Evolutionary conservation across 345 rosid genomes (phyloP).

Genomic region (Populus nigra): DNA sequence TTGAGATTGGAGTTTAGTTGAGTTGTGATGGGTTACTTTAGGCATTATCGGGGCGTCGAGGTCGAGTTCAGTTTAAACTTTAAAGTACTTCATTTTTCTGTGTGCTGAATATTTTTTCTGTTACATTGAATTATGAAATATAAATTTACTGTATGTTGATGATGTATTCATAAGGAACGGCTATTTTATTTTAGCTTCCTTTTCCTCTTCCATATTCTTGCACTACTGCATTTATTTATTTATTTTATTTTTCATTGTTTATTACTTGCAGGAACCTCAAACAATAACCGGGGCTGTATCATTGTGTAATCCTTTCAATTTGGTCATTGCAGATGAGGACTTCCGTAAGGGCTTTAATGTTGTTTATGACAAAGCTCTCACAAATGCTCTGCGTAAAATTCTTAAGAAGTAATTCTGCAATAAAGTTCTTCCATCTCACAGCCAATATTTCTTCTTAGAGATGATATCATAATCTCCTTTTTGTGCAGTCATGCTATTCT

Average conservation of each 20-base stretch:
- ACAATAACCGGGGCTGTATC: constrained; percentile 76
- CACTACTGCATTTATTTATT: neutral
- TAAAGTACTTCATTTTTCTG: neutral
- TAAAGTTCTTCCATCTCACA: constrained; percentile 11
- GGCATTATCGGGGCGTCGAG: neutral
- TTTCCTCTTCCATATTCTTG: neutral
- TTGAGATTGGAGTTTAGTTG: too few relatives aligned
- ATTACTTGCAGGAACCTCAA: constrained; percentile 58
- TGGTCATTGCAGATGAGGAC: constrained; percentile 86
- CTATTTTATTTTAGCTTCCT: neutral
- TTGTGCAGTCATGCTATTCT: constrained; percentile 71
- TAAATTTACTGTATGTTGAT: neutral
- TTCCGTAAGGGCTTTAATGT: constrained; percentile 88
- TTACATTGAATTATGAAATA: neutral
- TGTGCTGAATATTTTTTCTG: neutral
- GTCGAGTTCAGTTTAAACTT: neutral
- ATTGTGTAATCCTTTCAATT: constrained; percentile 90
- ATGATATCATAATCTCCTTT: constrained; percentile 16
- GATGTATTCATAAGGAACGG: neutral
- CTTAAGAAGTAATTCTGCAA: constrained; percentile 53
- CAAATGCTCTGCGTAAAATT: constrained; percentile 60
- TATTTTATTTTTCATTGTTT: constrained; percentile 7
- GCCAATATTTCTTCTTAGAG: constrained; percentile 9
- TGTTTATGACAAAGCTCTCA: constrained; percentile 75
- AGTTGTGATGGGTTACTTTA: neutral